Conservation (phyloP, 2,329 filamentous ascomycete genomes). For the Cordyceps javanica region DNA sequence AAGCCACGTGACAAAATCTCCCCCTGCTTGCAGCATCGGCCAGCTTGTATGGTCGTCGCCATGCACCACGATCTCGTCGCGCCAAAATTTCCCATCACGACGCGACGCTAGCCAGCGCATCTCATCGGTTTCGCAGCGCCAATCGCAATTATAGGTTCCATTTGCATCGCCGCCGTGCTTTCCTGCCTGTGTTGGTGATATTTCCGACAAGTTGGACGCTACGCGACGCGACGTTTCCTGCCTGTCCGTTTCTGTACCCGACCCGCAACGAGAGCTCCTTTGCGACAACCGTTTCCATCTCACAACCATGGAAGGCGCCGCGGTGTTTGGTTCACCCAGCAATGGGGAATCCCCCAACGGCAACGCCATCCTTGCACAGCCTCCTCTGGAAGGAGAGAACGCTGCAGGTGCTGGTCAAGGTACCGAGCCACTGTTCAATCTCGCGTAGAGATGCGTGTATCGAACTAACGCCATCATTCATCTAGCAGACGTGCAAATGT, state of each 20-base stretch:
- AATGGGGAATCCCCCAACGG: conserved; percentile 50
- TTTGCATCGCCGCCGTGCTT: conserved; percentile 12
- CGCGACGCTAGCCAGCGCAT: conserved; percentile 19
- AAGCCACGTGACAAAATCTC: conserved; percentile 11
- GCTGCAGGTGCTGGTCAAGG: conserved; percentile 39
- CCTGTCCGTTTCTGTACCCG: conserved; percentile 17
- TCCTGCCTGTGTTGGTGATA: conserved; percentile 3
- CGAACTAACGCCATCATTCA: background rate
- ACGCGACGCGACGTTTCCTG: conserved; percentile 11
- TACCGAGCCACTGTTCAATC: conserved; percentile 23
- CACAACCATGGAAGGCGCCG: conserved; percentile 51
- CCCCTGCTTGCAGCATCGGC: conserved; percentile 7
- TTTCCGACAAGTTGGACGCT: conserved; percentile 8
- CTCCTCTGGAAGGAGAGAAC: conserved; percentile 42
- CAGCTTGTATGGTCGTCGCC: conserved; percentile 9
- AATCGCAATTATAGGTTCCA: conserved; percentile 9
- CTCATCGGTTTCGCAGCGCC: conserved; percentile 8
- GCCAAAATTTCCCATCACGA: conserved; percentile 15
- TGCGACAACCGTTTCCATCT: conserved; percentile 10
- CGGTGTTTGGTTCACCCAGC: conserved; percentile 51
- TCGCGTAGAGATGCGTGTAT: background rate
- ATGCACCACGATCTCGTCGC: conserved; percentile 13
- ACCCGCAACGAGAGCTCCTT: conserved; percentile 14
- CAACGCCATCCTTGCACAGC: conserved; percentile 38
- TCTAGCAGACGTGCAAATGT: conserved; percentile 57